Evolutionary conservation across 305 asterid genomes (phyloP).

Genomic region (Caryopteris hybrid): DNA sequence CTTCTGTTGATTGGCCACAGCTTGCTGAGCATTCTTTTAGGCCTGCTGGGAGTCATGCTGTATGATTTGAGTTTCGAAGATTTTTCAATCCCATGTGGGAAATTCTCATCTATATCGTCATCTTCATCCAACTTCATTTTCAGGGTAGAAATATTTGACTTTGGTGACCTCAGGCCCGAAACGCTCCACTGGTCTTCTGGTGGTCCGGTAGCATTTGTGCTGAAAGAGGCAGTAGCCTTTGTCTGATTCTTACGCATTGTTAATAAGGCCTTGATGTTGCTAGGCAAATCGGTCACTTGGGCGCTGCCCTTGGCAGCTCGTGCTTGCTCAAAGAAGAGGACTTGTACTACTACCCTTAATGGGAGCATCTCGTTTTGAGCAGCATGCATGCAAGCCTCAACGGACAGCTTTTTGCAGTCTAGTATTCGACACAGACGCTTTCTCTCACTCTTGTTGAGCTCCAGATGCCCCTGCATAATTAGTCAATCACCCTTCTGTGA

Average conservation of each 20-base stretch:
- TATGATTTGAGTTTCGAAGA: conserved; percentile 43
- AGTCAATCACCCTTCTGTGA: too few relatives aligned
- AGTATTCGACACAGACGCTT: conserved; percentile 66
- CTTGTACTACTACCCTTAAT: conserved; percentile 83
- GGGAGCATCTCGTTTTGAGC: conserved; percentile 96
- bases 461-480: conserved; percentile 66
- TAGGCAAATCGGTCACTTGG: conserved; percentile 61
- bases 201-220: too few relatives aligned
- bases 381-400: conserved; percentile 89
- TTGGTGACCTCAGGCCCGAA: conserved; percentile 62
- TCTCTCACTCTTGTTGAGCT: conserved; percentile 72
- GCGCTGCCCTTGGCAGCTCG: conserved; percentile 70
- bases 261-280: conserved; percentile 70
- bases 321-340: conserved; percentile 92
- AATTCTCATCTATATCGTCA: conserved; percentile 35
- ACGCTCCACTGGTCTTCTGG: conserved; percentile 72
- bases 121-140: conserved; percentile 83
- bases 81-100: conserved; percentile 27
- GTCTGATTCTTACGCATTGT: conserved; percentile 45
- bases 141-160: conserved; percentile 59
- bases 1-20: conserved; percentile 67
- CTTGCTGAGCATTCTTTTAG: conserved; percentile 71
- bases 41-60: conserved; percentile 51
- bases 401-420: conserved; percentile 81
- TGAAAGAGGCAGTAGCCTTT: conserved; percentile 24